Conservation (phyloP, 2,329 filamentous ascomycete species). For the Stenocarpella maydis region DNA sequence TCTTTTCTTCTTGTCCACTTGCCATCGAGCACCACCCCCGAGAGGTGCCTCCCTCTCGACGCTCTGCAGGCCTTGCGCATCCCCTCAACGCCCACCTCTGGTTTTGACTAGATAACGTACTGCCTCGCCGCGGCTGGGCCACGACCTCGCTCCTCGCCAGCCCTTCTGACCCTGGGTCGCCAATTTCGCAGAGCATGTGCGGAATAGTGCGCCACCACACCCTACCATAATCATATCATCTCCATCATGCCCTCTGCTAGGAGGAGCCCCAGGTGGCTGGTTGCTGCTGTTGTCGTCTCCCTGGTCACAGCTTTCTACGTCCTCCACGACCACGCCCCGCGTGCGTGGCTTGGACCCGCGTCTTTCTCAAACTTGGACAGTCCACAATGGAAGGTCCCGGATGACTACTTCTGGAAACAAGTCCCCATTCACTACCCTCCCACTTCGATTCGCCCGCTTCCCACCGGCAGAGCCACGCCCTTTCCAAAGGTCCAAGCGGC, state of each 20-base stretch:
- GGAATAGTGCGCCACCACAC: background rate
- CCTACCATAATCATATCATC: too few relatives aligned
- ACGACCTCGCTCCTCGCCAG: background rate
- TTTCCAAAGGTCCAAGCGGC: constrained; percentile 31
- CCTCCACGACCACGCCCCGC: background rate
- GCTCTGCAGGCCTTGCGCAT: too few relatives aligned
- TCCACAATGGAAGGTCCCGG: constrained; percentile 20
- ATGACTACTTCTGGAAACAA: constrained; percentile 33
- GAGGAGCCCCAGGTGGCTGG: constrained; percentile 4
- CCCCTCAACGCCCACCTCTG: too few relatives aligned
- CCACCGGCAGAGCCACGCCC: background rate
- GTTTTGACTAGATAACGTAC: too few relatives aligned
- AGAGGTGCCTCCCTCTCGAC: too few relatives aligned
- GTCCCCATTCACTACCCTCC: constrained; percentile 27
- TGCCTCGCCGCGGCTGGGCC: background rate
- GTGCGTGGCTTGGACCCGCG: background rate
- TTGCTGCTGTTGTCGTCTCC: background rate
- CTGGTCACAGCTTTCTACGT: constrained; percentile 7
- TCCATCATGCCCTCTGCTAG: constrained; percentile 6
- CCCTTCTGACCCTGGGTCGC: background rate
- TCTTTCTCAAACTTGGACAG: background rate
- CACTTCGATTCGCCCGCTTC: constrained; percentile 18
- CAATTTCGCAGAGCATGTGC: background rate
- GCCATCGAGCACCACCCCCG: too few relatives aligned
- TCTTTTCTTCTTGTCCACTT: too few relatives aligned